Conservation (phyloP, 202 grass and related monocot genomes). For the Carex arenaria region DNA sequence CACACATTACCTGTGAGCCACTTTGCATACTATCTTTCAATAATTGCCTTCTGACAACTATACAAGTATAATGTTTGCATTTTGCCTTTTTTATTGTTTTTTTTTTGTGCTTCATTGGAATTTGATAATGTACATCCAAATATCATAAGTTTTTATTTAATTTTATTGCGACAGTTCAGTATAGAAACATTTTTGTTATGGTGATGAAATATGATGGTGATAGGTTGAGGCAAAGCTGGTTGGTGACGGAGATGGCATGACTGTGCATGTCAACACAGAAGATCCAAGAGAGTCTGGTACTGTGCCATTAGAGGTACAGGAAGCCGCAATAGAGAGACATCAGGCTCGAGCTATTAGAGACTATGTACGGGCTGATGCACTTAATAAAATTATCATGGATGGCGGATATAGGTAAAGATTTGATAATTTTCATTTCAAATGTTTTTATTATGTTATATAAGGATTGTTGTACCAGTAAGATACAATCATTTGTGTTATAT, state of each 20-base stretch:
- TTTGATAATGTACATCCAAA: background rate
- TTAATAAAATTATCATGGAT: conserved; percentile 22
- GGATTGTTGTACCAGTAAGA: background rate
- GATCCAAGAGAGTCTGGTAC: conserved; percentile 31
- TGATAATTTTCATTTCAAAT: background rate
- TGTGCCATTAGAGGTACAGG: conserved; percentile 38
- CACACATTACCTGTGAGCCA: conserved; percentile 53
- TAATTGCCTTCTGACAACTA: background rate
- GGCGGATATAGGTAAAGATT: conserved; percentile 43
- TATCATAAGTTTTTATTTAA: background rate
- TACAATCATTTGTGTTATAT: background rate
- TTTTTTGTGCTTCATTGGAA: background rate
- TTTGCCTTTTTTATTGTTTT: background rate
- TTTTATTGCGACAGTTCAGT: background rate
- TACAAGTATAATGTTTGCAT: background rate
- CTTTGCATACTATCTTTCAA: background rate
- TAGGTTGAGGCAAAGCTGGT: conserved; percentile 8
- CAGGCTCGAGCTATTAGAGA: conserved; percentile 28
- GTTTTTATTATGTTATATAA: background rate
- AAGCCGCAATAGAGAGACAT: conserved; percentile 32
- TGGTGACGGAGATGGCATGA: conserved; percentile 64
- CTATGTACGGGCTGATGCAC: conserved; percentile 23
- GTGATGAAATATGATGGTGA: conserved; percentile 2
- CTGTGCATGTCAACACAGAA: conserved; percentile 46
- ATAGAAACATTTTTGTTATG: background rate